Evolutionary conservation across 176 grass and related monocot genomes (phyloP), one percentile per base, ranked within the genome.

Genomic region (Cymbopogon citratus): DNA sequence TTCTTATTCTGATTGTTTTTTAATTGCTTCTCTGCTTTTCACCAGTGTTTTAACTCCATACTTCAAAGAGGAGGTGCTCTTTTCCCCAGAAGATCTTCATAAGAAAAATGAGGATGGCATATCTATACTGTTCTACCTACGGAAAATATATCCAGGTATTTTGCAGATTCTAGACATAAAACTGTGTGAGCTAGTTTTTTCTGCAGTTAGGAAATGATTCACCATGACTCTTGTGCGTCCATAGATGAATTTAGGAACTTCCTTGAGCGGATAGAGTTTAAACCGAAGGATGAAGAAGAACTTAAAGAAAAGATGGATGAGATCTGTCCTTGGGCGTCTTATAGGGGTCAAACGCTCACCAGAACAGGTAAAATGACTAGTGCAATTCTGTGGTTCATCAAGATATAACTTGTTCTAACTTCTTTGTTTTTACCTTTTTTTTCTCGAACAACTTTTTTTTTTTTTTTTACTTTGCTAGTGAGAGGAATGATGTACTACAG

Each of bases 401-500:
- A 44, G 38, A 69, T 84, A 29, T 80, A 73, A 43, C 38, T 43
- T 89, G 19, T 78, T 73, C 44, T 84, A 52, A 84, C 43, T 62
- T 3, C 45, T 59, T 49, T 11, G 52, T 61, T 75, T 90, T 70
- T 45, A 75, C 54, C 80, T 71, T 51, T 19, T 54, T 49, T 54
- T 49, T 56, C 56, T 63, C 35, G 74, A 62, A 84, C 34, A 52
- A 1, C 63, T 46, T 46, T 9, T 60, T 74, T 90, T 46, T 46
- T 9, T 60, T 74, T 90, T 69, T 15, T 46, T 46, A 82, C 45
- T 83, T 71, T 81, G 19, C 62, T 63, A 99, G 96, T 99, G 39
- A 92, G 96, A 95, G 96, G 96, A 81, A 93, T 99, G 91, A 99
- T 99, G 96, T 99, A 99, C 83, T 99, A 99, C 29, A 90, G 83